Evolutionary conservation across 495 filamentous ascomycete genomes (phyloP).

Genomic region (Lasiosphaeria ovina): DNA sequence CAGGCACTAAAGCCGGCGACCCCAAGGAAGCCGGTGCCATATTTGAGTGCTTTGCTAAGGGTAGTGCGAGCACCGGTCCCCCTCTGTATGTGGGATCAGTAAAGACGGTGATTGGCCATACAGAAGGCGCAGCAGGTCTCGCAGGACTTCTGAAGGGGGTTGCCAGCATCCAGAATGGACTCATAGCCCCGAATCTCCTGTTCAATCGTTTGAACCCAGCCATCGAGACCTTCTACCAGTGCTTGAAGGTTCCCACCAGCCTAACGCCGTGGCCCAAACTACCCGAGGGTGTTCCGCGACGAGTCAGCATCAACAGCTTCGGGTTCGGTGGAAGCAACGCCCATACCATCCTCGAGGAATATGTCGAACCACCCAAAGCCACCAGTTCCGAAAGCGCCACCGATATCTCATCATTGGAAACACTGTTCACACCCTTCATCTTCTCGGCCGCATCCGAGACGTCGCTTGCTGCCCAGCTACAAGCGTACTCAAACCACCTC

Average conservation of each 20-base stretch:
- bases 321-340: slow-evolving; percentile 16
- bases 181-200: slow-evolving; percentile 41
- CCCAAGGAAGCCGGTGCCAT: slow-evolving; percentile 14
- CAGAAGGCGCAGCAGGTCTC: slow-evolving; percentile 51
- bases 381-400: too few species aligned
- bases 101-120: slow-evolving; percentile 23
- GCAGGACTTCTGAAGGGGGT: slow-evolving; percentile 52
- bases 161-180: slow-evolving; percentile 47
- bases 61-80: neutral
- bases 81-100: slow-evolving; percentile 35
- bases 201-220: slow-evolving; percentile 49
- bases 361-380: slow-evolving; percentile 27
- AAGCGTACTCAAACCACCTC: slow-evolving; percentile 35
- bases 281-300: neutral
- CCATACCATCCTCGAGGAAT: slow-evolving; percentile 22
- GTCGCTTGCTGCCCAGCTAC: slow-evolving; percentile 34
- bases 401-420: neutral
- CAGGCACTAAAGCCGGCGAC: neutral
- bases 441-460: slow-evolving; percentile 42
- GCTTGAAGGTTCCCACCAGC: slow-evolving; percentile 25
- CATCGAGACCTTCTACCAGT: slow-evolving; percentile 23
- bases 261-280: slow-evolving; percentile 3
- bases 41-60: neutral
- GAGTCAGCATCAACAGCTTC: slow-evolving; percentile 17
- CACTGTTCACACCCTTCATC: slow-evolving; percentile 33